These are phyloP conservation scores for Vitis hybrid DNA, from an alignment of 177 flowering plant genomes.

Conservation along the genomic window DNA sequence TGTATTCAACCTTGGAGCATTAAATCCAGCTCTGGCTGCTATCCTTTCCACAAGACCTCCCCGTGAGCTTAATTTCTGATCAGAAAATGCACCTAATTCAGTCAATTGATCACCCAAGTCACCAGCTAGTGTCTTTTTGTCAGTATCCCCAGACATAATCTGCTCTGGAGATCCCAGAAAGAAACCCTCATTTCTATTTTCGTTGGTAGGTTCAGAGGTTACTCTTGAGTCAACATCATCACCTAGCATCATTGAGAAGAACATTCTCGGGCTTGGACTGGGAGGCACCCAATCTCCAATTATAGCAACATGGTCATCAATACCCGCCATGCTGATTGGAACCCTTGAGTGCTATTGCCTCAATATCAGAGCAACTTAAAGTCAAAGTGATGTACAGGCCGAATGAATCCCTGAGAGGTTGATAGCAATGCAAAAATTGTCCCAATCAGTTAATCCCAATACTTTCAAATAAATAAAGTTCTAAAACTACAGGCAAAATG, in stretches of 20 bases:
- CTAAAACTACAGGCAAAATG: neutral
- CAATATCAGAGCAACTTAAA: neutral
- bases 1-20: constrained; percentile 73
- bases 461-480: neutral
- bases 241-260: constrained; percentile 41
- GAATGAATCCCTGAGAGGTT: constrained; percentile 17
- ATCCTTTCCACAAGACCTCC: constrained; percentile 73
- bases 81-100: constrained; percentile 22
- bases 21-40: constrained; percentile 89
- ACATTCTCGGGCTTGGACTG: constrained; percentile 55
- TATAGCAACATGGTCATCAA: constrained; percentile 57
- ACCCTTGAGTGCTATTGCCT: neutral
- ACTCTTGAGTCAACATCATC: constrained; percentile 42
- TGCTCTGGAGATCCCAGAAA: constrained; percentile 22
- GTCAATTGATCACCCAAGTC: constrained; percentile 18
- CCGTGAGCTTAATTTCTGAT: constrained; percentile 34
- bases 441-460: neutral
- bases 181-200: constrained; percentile 24
- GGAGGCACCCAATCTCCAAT: constrained; percentile 76
- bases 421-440: neutral
- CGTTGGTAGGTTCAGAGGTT: constrained; percentile 22
- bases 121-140: constrained; percentile 19
- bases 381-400: neutral
- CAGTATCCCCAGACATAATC: constrained; percentile 10
- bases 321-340: constrained; percentile 38